phyloP scores from a whole-genome alignment of 106 monocot genomes.

The Allium cepa region DNA sequence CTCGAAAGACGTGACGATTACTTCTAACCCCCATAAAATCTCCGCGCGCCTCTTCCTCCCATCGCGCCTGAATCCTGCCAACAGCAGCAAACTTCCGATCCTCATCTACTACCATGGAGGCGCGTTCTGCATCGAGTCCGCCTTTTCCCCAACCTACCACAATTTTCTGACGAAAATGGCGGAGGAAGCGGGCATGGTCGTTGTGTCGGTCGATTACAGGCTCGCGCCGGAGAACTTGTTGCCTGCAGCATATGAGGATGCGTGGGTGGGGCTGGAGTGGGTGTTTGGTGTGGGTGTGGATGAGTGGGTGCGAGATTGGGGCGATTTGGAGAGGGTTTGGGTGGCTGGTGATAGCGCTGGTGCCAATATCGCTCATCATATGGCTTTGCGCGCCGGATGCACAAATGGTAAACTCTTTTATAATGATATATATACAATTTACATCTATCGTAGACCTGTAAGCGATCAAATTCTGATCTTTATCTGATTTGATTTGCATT shows the following conservation, averaged over 20 bases:
- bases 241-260: conserved; percentile 58
- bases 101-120: conserved; percentile 70
- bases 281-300: conserved; percentile 15
- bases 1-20: conserved; percentile 7
- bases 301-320: conserved; percentile 30
- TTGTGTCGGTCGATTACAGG: conserved; percentile 58
- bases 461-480: no score
- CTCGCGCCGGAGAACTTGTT: conserved; percentile 52
- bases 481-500: no score
- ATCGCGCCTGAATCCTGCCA: neutral
- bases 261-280: conserved; percentile 47
- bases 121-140: conserved; percentile 36
- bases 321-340: conserved; percentile 27
- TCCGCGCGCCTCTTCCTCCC: conserved; percentile 47
- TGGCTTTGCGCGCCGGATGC: conserved; percentile 24
- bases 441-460: no score
- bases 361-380: conserved; percentile 44
- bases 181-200: conserved; percentile 17
- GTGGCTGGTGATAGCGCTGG: conserved; percentile 52
- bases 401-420: no score
- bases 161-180: conserved; percentile 32
- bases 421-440: no score
- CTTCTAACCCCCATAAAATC: neutral
- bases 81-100: conserved; percentile 25
- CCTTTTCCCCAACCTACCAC: conserved; percentile 33